These are phyloP conservation scores for Schoenoplectus triqueter DNA, from an alignment of 202 grass and related monocot genomes.

Conservation along the genomic window DNA sequence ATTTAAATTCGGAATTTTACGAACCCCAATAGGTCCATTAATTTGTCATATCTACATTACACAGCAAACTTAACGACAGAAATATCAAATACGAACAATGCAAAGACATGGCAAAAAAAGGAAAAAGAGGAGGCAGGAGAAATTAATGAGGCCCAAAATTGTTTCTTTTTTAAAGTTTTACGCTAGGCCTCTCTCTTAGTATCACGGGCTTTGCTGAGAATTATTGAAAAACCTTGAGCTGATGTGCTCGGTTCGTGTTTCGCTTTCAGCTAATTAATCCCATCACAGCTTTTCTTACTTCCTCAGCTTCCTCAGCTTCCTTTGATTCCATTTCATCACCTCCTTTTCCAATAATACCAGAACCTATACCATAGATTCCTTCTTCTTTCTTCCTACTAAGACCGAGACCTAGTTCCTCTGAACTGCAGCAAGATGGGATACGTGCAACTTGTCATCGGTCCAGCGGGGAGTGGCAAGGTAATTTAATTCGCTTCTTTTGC, in stretches of 20 bases:
- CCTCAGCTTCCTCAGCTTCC: not conserved
- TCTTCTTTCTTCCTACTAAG: not conserved
- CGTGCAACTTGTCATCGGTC: conserved; percentile 82
- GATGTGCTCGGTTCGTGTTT: too few species aligned
- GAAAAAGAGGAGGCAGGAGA: not conserved
- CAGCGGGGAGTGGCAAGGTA: conserved; percentile 95
- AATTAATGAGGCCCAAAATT: not conserved
- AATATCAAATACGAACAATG: too few species aligned
- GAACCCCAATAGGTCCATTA: too few species aligned
- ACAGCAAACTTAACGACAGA: too few species aligned
- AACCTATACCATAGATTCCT: not conserved
- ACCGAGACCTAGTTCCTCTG: not conserved
- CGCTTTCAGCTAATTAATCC: too few species aligned
- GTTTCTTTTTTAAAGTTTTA: not conserved
- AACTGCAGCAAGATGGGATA: conserved; percentile 59
- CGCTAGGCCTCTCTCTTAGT: not conserved
- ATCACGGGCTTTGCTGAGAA: not conserved
- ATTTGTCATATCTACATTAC: too few species aligned
- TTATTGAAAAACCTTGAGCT: too few species aligned
- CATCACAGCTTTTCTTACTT: not conserved
- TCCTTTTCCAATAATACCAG: not conserved
- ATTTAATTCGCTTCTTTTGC: not conserved
- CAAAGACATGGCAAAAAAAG: too few species aligned
- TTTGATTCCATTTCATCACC: not conserved
- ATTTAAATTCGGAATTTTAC: too few species aligned